Percentiles rank a stretch among this genome's conserved stretches.
These are phyloP conservation scores for Diversispora eburnea DNA, from an alignment of 192 early-diverging fungal genomes.

Conservation along the genomic window DNA sequence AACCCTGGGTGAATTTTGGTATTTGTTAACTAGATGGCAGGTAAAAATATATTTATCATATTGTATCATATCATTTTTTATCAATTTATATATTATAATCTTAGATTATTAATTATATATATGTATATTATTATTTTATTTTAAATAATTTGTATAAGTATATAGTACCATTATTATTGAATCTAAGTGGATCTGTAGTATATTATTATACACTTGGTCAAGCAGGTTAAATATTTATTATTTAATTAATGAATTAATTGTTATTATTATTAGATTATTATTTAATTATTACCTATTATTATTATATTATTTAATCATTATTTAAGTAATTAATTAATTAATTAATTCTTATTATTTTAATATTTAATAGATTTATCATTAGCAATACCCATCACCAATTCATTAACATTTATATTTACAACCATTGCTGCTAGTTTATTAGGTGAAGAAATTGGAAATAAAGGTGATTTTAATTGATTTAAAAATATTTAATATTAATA, in stretches of 20 bases:
- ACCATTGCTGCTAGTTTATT: slow-evolving; percentile 71
- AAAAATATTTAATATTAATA: neutral
- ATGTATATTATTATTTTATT: too few relatives aligned
- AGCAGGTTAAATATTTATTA: slow-evolving; percentile 41
- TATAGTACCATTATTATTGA: slow-evolving; percentile 79
- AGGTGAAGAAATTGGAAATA: slow-evolving; percentile 71
- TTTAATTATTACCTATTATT: neutral
- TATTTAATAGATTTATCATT: slow-evolving; percentile 69
- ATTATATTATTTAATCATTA: neutral
- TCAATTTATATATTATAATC: neutral
- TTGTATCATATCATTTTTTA: neutral
- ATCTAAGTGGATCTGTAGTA: slow-evolving; percentile 86
- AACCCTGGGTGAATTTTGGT: slow-evolving; percentile 62
- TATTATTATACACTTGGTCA: slow-evolving; percentile 92
- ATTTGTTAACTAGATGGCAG: slow-evolving; percentile 83
- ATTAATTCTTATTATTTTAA: neutral
- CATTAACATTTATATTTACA: slow-evolving; percentile 85
- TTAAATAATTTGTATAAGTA: slow-evolving; percentile 46
- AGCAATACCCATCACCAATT: slow-evolving; percentile 90
- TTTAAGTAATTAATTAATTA: too few relatives aligned
- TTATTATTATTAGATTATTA: neutral
- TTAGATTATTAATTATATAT: too few relatives aligned
- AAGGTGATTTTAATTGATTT: slow-evolving; percentile 39
- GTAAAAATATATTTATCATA: slow-evolving; percentile 36
- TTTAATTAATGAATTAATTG: neutral